Base-by-base conservation (phyloP, 176 grass and related monocot genomes). In the Oryza brachyantha region DNA sequence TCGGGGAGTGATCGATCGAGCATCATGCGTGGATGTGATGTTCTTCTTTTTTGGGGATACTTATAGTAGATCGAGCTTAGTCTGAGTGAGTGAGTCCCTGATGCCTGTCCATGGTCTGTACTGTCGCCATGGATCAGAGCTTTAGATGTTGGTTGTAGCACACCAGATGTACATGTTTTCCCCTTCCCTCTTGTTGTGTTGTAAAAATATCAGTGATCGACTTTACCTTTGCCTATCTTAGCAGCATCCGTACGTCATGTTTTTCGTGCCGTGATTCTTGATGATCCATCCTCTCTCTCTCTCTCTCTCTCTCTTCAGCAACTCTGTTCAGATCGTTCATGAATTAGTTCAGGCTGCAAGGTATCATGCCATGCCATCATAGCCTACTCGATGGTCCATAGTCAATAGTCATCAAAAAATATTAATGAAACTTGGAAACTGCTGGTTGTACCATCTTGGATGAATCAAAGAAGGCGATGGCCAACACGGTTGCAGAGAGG, bases 1-100 rank as follows among this genome's bases (percentile, higher is more conserved):
- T 83, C 13, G 37, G 64, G 0, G 43, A 88, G 57, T 50, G 82
- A 80, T 54, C 3, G 19, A 52, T 21, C 48, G 48, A 52, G 19
- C 48, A 0, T 50, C 46, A 50, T 50, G 46, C 17, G 46, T 21
- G 46, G 4, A 48, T 17, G 17, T n/a, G 48, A 52, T 52, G 48
- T 21, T 52, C 17, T 52, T 21, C 0, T 52, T 52, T 52, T 52
- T 2, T 57, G 52, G 10, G 52, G 52, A 52, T 21, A 42, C 17
- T 16, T 42, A 3, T 48, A 45, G 42, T 32, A 32, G 42, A 45
- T n/a, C n/a, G 42, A 12, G 39, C 10, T 4, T 2, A 16, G 13
- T 0, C n/a, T n/a, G n/a, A n/a, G n/a, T 24, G 52, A 22, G 50
- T 24, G n/a, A 24, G 52, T 52, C 0, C n/a, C 52, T 57, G 52